Evolutionary conservation across 2,329 filamentous ascomycete genomes (phyloP).

Genomic region (Pestalotiopsis sp.): DNA sequence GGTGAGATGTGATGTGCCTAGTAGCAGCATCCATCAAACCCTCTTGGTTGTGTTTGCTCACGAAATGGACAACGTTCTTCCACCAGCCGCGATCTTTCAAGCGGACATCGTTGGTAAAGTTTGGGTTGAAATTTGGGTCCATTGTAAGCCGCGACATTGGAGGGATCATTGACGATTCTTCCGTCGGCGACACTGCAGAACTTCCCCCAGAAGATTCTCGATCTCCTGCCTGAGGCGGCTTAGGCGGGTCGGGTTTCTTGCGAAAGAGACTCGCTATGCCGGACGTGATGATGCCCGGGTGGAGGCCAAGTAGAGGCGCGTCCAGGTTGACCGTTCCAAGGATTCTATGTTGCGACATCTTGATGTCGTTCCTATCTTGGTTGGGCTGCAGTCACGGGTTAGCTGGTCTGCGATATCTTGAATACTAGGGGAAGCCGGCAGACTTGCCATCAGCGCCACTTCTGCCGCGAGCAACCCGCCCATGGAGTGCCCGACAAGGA

Average conservation of each 20-base stretch:
- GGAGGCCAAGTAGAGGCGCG: slow-evolving; percentile 84
- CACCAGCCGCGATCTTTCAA: slow-evolving; percentile 71
- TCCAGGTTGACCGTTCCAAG: slow-evolving; percentile 83
- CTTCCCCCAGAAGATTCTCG: background rate
- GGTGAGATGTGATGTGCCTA: slow-evolving; percentile 74
- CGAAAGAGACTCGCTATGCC: slow-evolving; percentile 79
- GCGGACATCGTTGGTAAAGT: slow-evolving; percentile 74
- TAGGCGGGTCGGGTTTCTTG: slow-evolving; percentile 37
- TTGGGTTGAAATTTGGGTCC: slow-evolving; percentile 74
- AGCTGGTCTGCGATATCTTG: background rate
- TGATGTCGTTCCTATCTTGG: background rate
- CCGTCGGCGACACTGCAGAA: background rate
- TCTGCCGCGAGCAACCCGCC: slow-evolving; percentile 84
- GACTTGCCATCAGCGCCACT: slow-evolving; percentile 65
- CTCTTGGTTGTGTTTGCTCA: slow-evolving; percentile 76
- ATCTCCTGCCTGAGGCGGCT: slow-evolving; percentile 4
- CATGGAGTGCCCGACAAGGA: slow-evolving; percentile 88
- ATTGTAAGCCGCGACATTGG: slow-evolving; percentile 26
- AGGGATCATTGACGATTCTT: background rate
- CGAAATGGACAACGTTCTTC: slow-evolving; percentile 72
- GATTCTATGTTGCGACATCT: slow-evolving; percentile 71
- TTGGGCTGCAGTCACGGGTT: background rate
- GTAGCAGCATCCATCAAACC: slow-evolving; percentile 71
- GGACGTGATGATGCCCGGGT: slow-evolving; percentile 83
- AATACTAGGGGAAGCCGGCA: slow-evolving; percentile 17